Base-by-base conservation (phyloP, 352 stramenopile species). In the Phytophthora ramorum region DNA sequence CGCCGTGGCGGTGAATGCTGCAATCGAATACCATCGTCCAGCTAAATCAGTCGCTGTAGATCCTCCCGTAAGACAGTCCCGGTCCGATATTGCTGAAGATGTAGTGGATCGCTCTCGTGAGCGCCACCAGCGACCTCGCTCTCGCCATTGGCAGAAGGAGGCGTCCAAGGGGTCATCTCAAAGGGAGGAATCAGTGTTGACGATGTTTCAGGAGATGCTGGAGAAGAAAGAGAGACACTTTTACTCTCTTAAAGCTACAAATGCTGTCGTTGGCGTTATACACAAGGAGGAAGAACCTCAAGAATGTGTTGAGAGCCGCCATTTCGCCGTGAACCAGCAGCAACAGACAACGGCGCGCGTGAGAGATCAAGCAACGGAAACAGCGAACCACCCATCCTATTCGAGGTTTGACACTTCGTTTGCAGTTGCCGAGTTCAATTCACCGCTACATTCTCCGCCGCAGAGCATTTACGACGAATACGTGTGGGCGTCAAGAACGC, bases 1-100 rank as follows among this genome's bases (percentile, higher is more conserved):
- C 38, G 69, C 64, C 2, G 50, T 91, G 22, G 81, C 79, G 20
- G 47, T 91, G 30, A 82, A 89, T 26, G 79, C 78, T 34, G 79
- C 82, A 10, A 91, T 91, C 30, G 67, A 81, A 10, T 80, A 80
- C 7, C 74, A 88, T 59, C 59, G 51, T 10, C 63, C 66, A 10
- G 17, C 58, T 26, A 58, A 62, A 19, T 2, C 2, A 10, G 41
- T 1, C 10, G 51, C 14, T 35, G 40, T 19, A 1, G 20, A 49
- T 50, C 8, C n/a, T 16, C 0, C 16, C 7, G 24, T 20, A 20
- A 26, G 49, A 10, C 14, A 51, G 5, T n/a, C 17, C 7, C 30
- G 44, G 6, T n/a, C 2, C 0, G 55, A 67, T 16, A 32, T n/a
- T 40, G 22, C 24, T 4, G 20, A 60, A 2, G 35, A 30, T 10